Conservation (phyloP, 2,329 filamentous ascomycete species). For the Metarhizium sp. region DNA sequence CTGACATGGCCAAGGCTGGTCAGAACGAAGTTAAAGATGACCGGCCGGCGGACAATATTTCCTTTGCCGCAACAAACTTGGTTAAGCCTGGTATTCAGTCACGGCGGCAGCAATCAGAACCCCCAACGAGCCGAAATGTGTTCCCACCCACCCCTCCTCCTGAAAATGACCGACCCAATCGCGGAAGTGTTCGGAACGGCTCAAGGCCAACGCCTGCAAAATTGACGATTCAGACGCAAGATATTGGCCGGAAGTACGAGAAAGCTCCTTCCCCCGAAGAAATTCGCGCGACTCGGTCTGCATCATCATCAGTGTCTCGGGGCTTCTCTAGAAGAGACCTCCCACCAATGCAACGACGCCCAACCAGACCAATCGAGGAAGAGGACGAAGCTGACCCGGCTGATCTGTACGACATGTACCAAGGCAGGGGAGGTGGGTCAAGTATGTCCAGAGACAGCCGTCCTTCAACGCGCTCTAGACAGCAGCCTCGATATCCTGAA, state of each 20-base stretch:
- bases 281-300: constrained; percentile 24
- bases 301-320: constrained; percentile 38
- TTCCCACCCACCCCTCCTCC: constrained; percentile 99
- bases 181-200: constrained; percentile 52
- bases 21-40: constrained; percentile 60
- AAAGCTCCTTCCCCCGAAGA: constrained; percentile 40
- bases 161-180: constrained; percentile 64
- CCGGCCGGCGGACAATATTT: constrained; percentile 72
- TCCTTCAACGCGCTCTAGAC: constrained; percentile 19
- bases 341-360: constrained; percentile 18
- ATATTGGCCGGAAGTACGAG: constrained; percentile 44
- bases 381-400: constrained; percentile 57
- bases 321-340: constrained; percentile 32
- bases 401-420: constrained; percentile 60
- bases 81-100: constrained; percentile 79
- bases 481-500: constrained; percentile 58
- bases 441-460: constrained; percentile 26
- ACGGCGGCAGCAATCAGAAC: constrained; percentile 77
- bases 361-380: constrained; percentile 27
- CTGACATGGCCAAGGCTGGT: constrained; percentile 30
- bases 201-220: constrained; percentile 52
- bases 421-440: constrained; percentile 24
- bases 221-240: constrained; percentile 51
- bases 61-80: constrained; percentile 85
- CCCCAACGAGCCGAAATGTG: constrained; percentile 66